phyloP scores from a whole-genome alignment of 441 rosid species.

The Populus hybrid region DNA sequence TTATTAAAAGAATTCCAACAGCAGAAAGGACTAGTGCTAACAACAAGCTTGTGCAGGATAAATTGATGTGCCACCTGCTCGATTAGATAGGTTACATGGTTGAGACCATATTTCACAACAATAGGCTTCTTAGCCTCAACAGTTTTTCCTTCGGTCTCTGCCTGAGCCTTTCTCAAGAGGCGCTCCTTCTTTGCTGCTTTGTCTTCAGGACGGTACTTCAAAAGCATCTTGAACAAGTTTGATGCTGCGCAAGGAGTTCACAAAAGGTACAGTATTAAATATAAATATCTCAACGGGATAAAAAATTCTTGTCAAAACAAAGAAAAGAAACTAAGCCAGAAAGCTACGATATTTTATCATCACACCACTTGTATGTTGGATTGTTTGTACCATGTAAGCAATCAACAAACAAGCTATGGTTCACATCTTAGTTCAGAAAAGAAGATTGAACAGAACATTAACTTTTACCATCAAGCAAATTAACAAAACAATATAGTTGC shows the following conservation, averaged over 20 bases:
- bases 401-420: not conserved
- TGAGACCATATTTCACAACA: constrained; percentile 77
- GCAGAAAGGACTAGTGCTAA: not conserved
- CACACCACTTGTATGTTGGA: not conserved
- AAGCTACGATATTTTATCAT: not conserved
- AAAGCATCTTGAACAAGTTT: constrained; percentile 65
- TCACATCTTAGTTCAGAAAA: not conserved
- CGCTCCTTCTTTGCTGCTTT: constrained; percentile 81
- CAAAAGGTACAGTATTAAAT: not conserved
- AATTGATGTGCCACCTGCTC: constrained; percentile 41
- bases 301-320: not conserved
- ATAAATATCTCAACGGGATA: not conserved
- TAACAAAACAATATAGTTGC: no score
- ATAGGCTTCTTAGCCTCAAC: constrained; percentile 42
- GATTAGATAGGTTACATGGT: constrained; percentile 80
- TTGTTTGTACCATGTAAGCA: not conserved
- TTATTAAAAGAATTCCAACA: constrained; percentile 6
- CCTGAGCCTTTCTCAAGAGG: constrained; percentile 70
- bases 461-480: not conserved
- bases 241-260: constrained; percentile 44
- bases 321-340: not conserved
- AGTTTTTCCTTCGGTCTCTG: constrained; percentile 79
- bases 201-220: constrained; percentile 90
- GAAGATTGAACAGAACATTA: not conserved
- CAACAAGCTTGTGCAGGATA: not conserved